phyloP scores from a whole-genome alignment of 495 filamentous ascomycete species.

The Hypoxylon perforatum region DNA sequence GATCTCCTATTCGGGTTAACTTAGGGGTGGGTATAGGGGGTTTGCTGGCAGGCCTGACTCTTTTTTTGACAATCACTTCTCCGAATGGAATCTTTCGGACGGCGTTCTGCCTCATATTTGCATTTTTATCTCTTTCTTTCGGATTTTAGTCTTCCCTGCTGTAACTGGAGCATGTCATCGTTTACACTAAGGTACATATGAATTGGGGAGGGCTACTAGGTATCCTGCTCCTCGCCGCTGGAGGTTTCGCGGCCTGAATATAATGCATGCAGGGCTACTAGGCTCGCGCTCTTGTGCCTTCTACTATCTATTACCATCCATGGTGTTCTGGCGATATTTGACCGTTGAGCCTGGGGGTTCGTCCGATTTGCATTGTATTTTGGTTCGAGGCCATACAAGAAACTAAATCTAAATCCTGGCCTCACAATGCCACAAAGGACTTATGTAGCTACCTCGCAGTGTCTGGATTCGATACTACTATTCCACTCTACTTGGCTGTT shows the following conservation, averaged over 20 bases:
- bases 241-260: conserved; percentile 18
- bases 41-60: conserved; percentile 15
- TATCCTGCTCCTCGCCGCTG: conserved; percentile 8
- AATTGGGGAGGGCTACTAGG: conserved; percentile 2
- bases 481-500: no score
- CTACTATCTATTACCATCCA: no score
- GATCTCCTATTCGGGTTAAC: conserved; percentile 10
- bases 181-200: conserved; percentile 24
- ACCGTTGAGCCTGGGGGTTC: not conserved
- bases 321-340: not conserved
- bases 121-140: conserved; percentile 12
- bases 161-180: conserved; percentile 30
- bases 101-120: conserved; percentile 34
- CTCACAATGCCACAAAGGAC: not conserved
- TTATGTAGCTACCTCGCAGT: no score
- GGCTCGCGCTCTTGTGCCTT: not conserved
- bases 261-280: conserved; percentile 13
- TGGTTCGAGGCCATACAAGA: no score
- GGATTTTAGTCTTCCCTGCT: not conserved
- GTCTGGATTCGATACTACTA: no score
- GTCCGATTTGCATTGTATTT: no score
- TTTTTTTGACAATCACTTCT: conserved; percentile 17
- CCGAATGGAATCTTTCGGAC: conserved; percentile 30
- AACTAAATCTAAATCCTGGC: not conserved
- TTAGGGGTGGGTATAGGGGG: conserved; percentile 8